Percentiles rank a stretch among this genome's conserved stretches.
phyloP scores from a whole-genome alignment of 352 stramenopile species.

The Blastocystis sp. region DNA sequence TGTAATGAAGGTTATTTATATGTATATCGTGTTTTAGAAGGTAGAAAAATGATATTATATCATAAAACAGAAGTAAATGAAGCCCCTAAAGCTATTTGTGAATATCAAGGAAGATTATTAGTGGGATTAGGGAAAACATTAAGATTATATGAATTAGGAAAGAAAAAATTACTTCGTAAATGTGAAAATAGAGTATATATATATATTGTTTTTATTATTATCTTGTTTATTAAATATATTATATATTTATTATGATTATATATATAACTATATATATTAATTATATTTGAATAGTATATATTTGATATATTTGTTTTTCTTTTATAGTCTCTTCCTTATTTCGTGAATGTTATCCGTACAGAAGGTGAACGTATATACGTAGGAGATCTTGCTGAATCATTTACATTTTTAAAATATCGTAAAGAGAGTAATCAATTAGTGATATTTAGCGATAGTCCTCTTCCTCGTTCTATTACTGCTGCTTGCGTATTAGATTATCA shows the following conservation, averaged over 20 bases:
- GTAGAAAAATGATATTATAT: conserved; percentile 67
- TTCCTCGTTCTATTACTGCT: conserved; percentile 55
- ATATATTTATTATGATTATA: too few relatives aligned
- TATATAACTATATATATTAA: too few relatives aligned
- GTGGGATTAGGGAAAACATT: conserved; percentile 79
- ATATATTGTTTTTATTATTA: conserved; percentile 49
- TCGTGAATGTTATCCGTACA: conserved; percentile 74
- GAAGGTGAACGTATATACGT: conserved; percentile 78
- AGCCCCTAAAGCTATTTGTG: conserved; percentile 76
- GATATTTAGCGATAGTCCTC: conserved; percentile 81
- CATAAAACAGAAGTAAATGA: conserved; percentile 85
- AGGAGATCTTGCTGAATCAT: conserved; percentile 52
- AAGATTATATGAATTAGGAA: conserved; percentile 85
- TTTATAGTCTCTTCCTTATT: conserved; percentile 47
- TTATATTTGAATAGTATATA: too few relatives aligned
- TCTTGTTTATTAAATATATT: conserved; percentile 38
- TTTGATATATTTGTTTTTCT: too few relatives aligned
- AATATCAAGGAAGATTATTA: conserved; percentile 85
- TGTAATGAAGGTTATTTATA: conserved; percentile 51
- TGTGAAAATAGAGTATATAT: conserved; percentile 67
- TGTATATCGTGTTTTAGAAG: conserved; percentile 74
- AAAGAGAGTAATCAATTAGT: conserved; percentile 76
- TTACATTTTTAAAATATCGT: conserved; percentile 80
- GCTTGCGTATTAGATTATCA: conserved; percentile 80
- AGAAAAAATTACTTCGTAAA: conserved; percentile 94